phyloP scores from a whole-genome alignment of 2,329 filamentous ascomycete genomes.

The Botrytis squamosa region DNA sequence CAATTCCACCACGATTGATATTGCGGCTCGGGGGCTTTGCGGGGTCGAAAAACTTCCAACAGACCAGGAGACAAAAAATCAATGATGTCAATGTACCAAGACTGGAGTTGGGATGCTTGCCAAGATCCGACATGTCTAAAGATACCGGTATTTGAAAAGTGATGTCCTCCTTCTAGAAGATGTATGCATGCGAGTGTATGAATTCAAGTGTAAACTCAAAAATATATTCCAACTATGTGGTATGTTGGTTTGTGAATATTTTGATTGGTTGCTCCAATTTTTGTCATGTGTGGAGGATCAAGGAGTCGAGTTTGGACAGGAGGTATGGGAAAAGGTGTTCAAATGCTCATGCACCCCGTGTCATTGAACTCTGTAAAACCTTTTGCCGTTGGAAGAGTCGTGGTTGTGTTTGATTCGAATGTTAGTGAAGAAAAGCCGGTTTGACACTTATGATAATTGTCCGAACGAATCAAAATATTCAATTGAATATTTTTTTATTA shows the following conservation, averaged over 20 bases:
- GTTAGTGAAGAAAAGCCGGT: background rate
- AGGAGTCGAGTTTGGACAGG: constrained; percentile 6
- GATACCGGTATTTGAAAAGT: background rate
- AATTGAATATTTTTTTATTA: background rate
- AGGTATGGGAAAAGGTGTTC: background rate
- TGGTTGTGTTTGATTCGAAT: constrained; percentile 18
- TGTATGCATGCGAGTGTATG: background rate
- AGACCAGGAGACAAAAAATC: background rate
- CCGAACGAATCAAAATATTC: constrained; percentile 22
- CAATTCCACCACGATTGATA: background rate
- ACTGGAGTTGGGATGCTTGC: background rate
- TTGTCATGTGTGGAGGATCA: background rate
- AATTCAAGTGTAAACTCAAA: background rate
- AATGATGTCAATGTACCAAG: constrained; percentile 5
- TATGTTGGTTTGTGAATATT: constrained; percentile 1
- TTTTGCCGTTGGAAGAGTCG: background rate
- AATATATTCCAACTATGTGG: background rate
- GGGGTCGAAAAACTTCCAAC: background rate
- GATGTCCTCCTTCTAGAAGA: background rate
- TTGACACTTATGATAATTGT: background rate
- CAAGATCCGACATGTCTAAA: background rate
- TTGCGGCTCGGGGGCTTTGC: constrained; percentile 9
- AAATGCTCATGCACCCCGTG: constrained; percentile 6
- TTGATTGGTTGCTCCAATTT: constrained; percentile 5
- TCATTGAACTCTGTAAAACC: background rate